Evolutionary conservation across 202 grass and related monocot species (phyloP).

Genomic region (Musa balbisiana): DNA sequence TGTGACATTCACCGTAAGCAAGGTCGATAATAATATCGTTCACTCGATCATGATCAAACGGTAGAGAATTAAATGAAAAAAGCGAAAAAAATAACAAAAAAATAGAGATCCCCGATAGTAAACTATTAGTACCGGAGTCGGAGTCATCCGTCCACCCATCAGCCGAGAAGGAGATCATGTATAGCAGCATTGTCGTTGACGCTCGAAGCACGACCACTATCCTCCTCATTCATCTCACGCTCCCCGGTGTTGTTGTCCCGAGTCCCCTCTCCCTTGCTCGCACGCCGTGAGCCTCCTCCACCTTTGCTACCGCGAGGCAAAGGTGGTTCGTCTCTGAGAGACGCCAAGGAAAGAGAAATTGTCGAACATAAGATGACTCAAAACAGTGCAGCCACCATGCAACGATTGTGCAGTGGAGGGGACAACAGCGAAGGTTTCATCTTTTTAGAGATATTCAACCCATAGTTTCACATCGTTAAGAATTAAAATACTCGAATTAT

Average conservation of each 20-base stretch:
- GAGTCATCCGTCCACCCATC: constrained; percentile 67
- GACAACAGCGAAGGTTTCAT: too few relatives aligned
- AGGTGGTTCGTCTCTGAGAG: too few relatives aligned
- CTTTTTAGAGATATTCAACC: too few relatives aligned
- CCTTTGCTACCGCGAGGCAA: too few relatives aligned
- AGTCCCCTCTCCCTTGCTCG: constrained; percentile 15
- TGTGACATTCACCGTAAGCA: constrained; percentile 33
- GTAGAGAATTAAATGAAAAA: background rate
- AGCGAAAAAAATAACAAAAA: background rate
- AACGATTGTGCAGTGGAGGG: too few relatives aligned
- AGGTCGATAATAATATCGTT: constrained; percentile 16
- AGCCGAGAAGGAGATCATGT: constrained; percentile 49
- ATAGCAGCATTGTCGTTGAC: constrained; percentile 40
- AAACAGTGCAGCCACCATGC: too few relatives aligned
- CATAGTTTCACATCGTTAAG: too few relatives aligned
- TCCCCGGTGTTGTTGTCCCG: constrained; percentile 20
- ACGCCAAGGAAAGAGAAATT: too few relatives aligned
- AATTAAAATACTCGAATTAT: too few relatives aligned
- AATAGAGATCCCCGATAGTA: too few relatives aligned
- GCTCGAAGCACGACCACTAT: constrained; percentile 46
- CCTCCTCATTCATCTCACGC: too few relatives aligned
- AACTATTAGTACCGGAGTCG: constrained; percentile 42
- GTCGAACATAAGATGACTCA: too few relatives aligned
- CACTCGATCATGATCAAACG: background rate
- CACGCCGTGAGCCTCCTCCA: background rate